Base-by-base conservation (phyloP, 1,284 basidiomycete species). In the Ceratobasidium sp. region DNA sequence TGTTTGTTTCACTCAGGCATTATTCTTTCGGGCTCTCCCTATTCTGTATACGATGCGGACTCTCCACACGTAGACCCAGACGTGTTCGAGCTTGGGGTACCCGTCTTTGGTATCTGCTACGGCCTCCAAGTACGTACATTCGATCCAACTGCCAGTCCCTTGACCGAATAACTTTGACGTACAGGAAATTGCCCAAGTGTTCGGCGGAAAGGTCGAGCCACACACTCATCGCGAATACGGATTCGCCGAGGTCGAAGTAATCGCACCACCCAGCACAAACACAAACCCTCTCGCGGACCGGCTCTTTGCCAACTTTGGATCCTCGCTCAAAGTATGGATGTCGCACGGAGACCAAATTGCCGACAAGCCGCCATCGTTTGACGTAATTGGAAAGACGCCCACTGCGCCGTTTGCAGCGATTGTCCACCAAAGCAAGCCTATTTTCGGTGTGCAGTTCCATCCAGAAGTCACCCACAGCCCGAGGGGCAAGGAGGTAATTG, bases 401-500 rank as follows among this genome's bases (percentile, higher is more conserved):
- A 92, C 91, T 1, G 96, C 97, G 0, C 97, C 97, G 0, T 99
- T 87, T 79, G 96, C 96, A 6, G 96, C 96, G 5, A 89, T 99
- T 75, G 94, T 94, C 1, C 97, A 99, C 83, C 85, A 94, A 79
- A 84, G 89, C 10, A 95, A 93, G 79, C 92, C 94, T 0, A 87
- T 98, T 80, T 99, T 94, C 78, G 97, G 97, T 43, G 97, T 99
- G 62, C 97, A 99, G 80, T 99, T 99, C 85, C 97, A 99, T 81
- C 95, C 97, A 1, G 97, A 99, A 81, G 97, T 99, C 21, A 98
- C 97, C 0, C 97, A 99, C 81, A 94, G 93, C 23, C 90, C 90
- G 14, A 89, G 88, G 75, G 97, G 97, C 48, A 95, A 91, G 80
- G 93, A 95, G 80, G 89, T 99, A 71, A 95, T 99, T 75, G 89